These are phyloP conservation scores for Botrytis paeoniae DNA, from an alignment of 2,329 filamentous ascomycete species.

Conservation along the genomic window DNA sequence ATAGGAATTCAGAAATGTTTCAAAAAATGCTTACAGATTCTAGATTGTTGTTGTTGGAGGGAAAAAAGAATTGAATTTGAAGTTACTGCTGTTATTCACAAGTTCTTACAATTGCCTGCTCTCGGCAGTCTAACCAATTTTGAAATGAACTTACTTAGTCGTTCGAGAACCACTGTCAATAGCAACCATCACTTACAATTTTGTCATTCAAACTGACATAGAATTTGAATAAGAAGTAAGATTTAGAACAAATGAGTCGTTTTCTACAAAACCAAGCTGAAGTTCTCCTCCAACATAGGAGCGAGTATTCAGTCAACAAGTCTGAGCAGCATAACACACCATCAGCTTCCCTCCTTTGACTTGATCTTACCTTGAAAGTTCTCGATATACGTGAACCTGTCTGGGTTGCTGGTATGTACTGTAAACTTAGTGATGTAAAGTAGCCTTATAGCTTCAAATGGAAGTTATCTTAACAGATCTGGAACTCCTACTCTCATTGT, in stretches of 20 bases:
- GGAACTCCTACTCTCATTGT: not conserved
- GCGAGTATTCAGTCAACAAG: not conserved
- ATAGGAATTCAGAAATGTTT: not conserved
- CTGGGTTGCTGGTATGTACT: fast-evolving
- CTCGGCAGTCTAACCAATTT: not conserved
- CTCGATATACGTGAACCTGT: not conserved
- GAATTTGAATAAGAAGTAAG: not conserved
- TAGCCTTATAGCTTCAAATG: not conserved
- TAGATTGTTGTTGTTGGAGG: not conserved
- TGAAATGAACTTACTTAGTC: not conserved
- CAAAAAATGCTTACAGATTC: not conserved
- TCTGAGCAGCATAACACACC: not conserved
- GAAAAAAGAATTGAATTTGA: not conserved
- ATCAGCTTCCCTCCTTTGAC: not conserved
- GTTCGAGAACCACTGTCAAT: not conserved
- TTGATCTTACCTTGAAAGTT: not conserved
- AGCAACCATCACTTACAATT: not conserved
- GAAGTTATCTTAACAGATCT: not conserved
- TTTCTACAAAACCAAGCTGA: not conserved
- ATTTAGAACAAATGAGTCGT: not conserved
- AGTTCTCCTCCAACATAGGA: no score
- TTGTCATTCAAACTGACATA: not conserved
- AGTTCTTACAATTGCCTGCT: not conserved
- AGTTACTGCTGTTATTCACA: not conserved
- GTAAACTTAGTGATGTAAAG: not conserved